Conservation (phyloP, 352 stramenopile genomes). For the Phytophthora podocarpi region DNA sequence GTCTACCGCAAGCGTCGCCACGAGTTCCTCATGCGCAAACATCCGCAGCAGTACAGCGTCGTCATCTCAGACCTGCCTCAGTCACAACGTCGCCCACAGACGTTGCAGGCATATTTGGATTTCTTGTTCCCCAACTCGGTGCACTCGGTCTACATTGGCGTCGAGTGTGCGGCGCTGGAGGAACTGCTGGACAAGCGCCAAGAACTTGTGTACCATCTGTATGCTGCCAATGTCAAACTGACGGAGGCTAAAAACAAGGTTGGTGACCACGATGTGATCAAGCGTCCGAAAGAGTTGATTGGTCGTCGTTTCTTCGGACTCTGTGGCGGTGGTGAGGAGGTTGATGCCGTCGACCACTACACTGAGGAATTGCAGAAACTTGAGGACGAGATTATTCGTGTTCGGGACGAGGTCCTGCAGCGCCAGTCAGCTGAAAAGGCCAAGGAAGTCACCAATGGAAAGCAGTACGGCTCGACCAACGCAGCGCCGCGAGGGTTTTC, state of each 20-base stretch:
- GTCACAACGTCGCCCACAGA: conserved; percentile 56
- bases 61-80: conserved; percentile 70
- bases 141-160: conserved; percentile 70
- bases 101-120: conserved; percentile 67
- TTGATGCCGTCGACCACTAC: conserved; percentile 74
- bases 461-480: conserved; percentile 25
- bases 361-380: conserved; percentile 50
- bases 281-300: conserved; percentile 45
- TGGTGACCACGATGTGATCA: conserved; percentile 27
- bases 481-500: conserved; percentile 21
- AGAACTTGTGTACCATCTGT: conserved; percentile 54
- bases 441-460: conserved; percentile 30
- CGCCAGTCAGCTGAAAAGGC: conserved; percentile 46
- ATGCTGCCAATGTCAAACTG: conserved; percentile 57
- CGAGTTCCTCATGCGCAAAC: conserved; percentile 62
- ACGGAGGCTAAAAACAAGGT: conserved; percentile 32
- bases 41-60: conserved; percentile 76
- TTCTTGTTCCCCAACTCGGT: conserved; percentile 70
- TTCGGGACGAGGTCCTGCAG: conserved; percentile 56
- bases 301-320: conserved; percentile 49
- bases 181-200: conserved; percentile 58
- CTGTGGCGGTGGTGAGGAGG: conserved; percentile 47
- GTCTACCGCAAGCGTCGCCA: conserved; percentile 66
- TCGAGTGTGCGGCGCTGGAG: conserved; percentile 70
- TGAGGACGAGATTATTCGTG: conserved; percentile 51